Conservation (phyloP, 305 asterid genomes). For the Coffea humblotiana region DNA sequence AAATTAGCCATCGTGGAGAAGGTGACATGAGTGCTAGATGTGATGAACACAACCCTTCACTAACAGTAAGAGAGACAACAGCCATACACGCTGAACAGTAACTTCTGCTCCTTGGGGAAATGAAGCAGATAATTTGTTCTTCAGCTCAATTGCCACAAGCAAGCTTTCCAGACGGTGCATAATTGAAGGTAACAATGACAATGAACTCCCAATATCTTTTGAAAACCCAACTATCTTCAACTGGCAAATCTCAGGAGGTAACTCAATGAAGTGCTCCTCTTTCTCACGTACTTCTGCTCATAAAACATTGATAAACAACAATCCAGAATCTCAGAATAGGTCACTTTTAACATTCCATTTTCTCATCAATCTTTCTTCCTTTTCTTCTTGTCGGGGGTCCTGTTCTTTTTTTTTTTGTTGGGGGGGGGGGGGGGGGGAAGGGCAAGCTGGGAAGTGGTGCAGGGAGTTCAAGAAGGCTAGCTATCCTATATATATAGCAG, state of each 20-base stretch:
- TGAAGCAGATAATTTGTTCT: conserved; percentile 62
- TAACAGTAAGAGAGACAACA: conserved; percentile 13
- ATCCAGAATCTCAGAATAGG: conserved; percentile 7
- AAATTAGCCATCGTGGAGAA: conserved; percentile 14
- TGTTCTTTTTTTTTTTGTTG: no score
- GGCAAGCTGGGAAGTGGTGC: not conserved
- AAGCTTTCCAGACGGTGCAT: conserved; percentile 91
- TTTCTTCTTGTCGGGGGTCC: not conserved
- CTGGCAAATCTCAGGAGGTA: conserved; percentile 95
- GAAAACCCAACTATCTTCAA: conserved; percentile 92
- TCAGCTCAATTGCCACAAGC: conserved; percentile 86
- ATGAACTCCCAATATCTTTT: conserved; percentile 91
- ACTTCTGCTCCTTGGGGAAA: conserved; percentile 84
- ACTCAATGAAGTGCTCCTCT: conserved; percentile 83
- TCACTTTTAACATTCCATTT: not conserved
- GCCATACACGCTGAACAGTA: conserved; percentile 64
- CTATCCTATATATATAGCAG: not conserved
- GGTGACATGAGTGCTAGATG: conserved; percentile 5
- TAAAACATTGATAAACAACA: not conserved
- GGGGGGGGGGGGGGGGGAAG: not conserved
- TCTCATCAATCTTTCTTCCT: not conserved
- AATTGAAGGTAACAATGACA: conserved; percentile 88
- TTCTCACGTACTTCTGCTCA: conserved; percentile 66
- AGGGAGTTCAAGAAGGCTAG: not conserved
- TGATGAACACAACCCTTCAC: conserved; percentile 6